A percentile compares a stretch with the other conserved stretches of the same genome.
phyloP scores from a whole-genome alignment of 164 flowering plant genomes.

The Vitis labrusca region DNA sequence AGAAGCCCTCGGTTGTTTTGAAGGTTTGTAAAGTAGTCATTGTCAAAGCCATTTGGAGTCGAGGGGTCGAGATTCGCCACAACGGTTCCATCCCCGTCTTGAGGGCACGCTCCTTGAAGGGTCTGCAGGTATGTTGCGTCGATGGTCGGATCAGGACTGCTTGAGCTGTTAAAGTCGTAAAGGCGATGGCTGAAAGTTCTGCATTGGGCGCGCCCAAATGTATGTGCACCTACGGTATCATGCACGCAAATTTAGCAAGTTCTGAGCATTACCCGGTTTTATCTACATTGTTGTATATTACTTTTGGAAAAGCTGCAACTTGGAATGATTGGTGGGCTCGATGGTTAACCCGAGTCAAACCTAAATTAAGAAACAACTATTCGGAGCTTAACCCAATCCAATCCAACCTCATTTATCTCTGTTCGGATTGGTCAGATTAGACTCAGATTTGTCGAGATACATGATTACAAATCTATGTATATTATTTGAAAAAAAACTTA shows the following conservation, averaged over 20 bases:
- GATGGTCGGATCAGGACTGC: conserved; percentile 38
- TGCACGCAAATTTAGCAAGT: neutral
- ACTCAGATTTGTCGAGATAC: too few species aligned
- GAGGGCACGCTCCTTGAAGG: conserved; percentile 38
- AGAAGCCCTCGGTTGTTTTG: conserved; percentile 39
- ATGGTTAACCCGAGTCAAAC: too few species aligned
- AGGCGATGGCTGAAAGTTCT: conserved; percentile 21
- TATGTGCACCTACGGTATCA: conserved; percentile 38
- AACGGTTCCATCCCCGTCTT: conserved; percentile 13
- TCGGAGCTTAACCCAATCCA: too few species aligned
- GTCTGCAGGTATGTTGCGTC: conserved; percentile 27
- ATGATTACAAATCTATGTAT: too few species aligned
- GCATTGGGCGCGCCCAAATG: conserved; percentile 45
- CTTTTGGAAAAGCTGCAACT: too few species aligned
- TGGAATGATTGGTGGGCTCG: too few species aligned
- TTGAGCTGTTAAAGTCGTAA: conserved; percentile 30
- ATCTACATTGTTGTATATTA: too few species aligned
- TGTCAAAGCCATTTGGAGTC: conserved; percentile 39
- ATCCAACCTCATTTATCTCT: too few species aligned
- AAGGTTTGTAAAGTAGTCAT: conserved; percentile 44
- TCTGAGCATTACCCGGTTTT: neutral
- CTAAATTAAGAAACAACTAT: too few species aligned
- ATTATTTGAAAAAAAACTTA: too few species aligned
- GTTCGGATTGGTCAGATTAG: too few species aligned
- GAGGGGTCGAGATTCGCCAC: conserved; percentile 35